Evolutionary conservation across 1,139 yeast species (phyloP).

Genomic region (Pneumocystis wakefieldiae): DNA sequence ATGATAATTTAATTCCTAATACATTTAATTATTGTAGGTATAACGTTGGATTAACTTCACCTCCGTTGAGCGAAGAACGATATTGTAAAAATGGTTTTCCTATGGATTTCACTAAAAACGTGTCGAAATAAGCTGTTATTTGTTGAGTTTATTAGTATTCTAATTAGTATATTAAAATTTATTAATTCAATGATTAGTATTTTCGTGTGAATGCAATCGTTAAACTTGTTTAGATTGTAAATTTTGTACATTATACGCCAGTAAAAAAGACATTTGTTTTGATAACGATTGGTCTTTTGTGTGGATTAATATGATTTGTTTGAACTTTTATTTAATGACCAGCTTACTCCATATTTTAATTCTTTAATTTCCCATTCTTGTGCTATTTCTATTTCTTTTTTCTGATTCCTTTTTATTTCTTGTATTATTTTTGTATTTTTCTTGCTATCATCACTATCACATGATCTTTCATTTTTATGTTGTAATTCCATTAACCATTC

Average conservation of each 20-base stretch:
- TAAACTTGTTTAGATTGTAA: not conserved
- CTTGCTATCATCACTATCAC: not conserved
- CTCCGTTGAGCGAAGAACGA: not conserved
- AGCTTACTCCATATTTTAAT: not conserved
- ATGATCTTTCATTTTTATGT: not conserved
- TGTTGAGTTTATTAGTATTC: not conserved
- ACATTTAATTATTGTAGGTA: not conserved
- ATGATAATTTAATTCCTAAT: not conserved
- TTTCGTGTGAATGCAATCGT: not conserved
- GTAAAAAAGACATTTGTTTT: not conserved
- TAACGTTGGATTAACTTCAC: not conserved
- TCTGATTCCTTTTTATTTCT: not conserved
- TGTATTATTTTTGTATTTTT: not conserved
- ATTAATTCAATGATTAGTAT: not conserved
- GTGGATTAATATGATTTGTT: not conserved
- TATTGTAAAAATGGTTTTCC: not conserved
- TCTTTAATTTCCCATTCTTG: not conserved
- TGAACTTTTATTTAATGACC: not conserved
- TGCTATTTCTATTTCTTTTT: not conserved
- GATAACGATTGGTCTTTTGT: not conserved
- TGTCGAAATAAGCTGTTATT: not conserved
- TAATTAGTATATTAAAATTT: not conserved
- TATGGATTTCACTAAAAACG: not conserved
- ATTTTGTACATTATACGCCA: not conserved
- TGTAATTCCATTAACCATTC: constrained; percentile 35